Evolutionary conservation across 2,329 filamentous ascomycete species (phyloP), one percentile per base, ranked within the genome.

Genomic region (Fusarium humuli): DNA sequence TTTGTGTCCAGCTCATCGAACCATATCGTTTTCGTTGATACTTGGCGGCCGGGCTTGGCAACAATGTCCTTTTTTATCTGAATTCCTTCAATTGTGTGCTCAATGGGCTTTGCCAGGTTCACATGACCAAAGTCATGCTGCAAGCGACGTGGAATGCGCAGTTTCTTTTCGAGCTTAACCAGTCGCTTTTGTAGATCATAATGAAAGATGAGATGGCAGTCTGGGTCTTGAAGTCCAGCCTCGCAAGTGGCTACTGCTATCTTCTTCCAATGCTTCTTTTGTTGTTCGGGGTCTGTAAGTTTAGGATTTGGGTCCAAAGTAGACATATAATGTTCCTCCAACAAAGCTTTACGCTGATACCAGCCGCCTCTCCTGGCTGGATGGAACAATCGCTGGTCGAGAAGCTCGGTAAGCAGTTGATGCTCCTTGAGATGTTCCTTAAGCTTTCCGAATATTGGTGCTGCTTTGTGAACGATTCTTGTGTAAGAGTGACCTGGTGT

Each of bases 311-410:
- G 82, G 30, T 83, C 85, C 8, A 92, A 77, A 7, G 86, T 83
- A 75, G 90, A 86, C 92, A 98, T 94, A 79, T 99, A 98, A 77
- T 97, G 94, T 78, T 99, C 96, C 81, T 99, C 96, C 3, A 99
- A 80, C 2, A 99, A 83, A 2, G 95, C 96, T 80, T 97, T 97
- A 22, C 96, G 92, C 77, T 98, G 94, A 77, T 98, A 98, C 96
- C 96, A 99, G 1, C 90, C 89, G 1, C 96, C 96, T 44, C 96
- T 88, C 29, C 94, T 88, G 3, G 94, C 89, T 45, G 92, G 86
- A 74, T 98, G 94, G 74, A 98, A 98, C 0, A 98, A 85, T 7
- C 87, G 87, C 77, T 99, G 96, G 6, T 82, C 81, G 0, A 99
- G 87, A 6, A 99, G 86, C 75, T 96, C 92, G 0, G 81, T 85